A percentile compares a stretch with the other conserved stretches of the same genome.
phyloP scores from a whole-genome alignment of 1,139 yeast genomes.

The Magnusiomyces suaveolens region DNA sequence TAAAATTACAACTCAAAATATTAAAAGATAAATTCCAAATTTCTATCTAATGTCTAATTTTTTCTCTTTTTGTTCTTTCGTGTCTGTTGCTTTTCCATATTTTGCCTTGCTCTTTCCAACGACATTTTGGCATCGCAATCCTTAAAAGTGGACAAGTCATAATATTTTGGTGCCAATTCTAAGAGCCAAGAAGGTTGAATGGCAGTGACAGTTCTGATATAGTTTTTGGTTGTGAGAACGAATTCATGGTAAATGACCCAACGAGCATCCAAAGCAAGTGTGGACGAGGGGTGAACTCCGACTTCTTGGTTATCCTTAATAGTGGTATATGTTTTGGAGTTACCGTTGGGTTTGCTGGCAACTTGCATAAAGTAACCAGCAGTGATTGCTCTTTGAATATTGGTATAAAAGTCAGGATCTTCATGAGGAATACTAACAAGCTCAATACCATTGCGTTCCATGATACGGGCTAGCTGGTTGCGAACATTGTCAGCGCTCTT shows the following conservation, averaged over 20 bases:
- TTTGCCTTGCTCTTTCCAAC: slow-evolving; percentile 51
- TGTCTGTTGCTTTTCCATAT: slow-evolving; percentile 9
- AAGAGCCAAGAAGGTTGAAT: slow-evolving; percentile 88
- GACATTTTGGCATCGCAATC: slow-evolving; percentile 80
- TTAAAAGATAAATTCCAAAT: neutral
- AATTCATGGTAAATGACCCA: slow-evolving; percentile 94
- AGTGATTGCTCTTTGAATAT: slow-evolving; percentile 74
- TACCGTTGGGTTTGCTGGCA: slow-evolving; percentile 43
- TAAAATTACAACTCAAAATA: neutral
- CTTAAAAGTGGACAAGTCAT: slow-evolving; percentile 60
- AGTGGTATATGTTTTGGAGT: slow-evolving; percentile 72
- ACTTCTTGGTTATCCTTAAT: slow-evolving; percentile 96
- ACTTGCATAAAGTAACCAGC: slow-evolving; percentile 99
- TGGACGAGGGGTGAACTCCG: slow-evolving; percentile 85
- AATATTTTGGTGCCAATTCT: slow-evolving; percentile 79
- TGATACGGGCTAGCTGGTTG: slow-evolving; percentile 67
- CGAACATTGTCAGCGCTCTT: slow-evolving; percentile 79
- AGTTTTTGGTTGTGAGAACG: slow-evolving; percentile 86
- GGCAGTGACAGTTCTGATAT: slow-evolving; percentile 88
- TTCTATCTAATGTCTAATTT: neutral
- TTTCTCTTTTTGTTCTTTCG: slow-evolving; percentile 1
- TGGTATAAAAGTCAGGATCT: slow-evolving; percentile 52
- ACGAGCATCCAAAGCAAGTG: slow-evolving; percentile 72
- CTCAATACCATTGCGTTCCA: slow-evolving; percentile 73
- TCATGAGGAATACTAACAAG: slow-evolving; percentile 62